These are phyloP conservation scores for Nemophila menziesii DNA, from an alignment of 257 asterid genomes.

Conservation along the genomic window DNA sequence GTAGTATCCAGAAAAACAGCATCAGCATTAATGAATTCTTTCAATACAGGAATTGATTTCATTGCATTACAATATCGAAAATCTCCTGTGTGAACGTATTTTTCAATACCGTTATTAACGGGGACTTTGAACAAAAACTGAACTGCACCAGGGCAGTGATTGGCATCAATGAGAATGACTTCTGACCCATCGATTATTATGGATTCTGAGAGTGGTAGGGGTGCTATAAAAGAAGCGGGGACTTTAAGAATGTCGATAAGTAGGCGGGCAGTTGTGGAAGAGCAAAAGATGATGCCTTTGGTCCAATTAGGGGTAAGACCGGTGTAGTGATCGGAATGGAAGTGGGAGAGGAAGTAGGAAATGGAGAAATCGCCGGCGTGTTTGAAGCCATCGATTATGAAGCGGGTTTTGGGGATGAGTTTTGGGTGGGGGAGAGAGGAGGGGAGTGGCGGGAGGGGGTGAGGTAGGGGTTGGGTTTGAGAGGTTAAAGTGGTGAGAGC, in stretches of 20 bases:
- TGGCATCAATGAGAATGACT: slow-evolving; percentile 57
- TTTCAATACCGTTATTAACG: slow-evolving; percentile 30
- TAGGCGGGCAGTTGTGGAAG: slow-evolving; percentile 56
- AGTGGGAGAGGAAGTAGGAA: slow-evolving; percentile 87
- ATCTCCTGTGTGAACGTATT: slow-evolving; percentile 87
- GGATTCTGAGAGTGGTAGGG: slow-evolving; percentile 33
- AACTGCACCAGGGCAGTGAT: slow-evolving; percentile 97
- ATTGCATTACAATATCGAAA: slow-evolving; percentile 60
- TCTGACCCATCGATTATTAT: slow-evolving; percentile 57
- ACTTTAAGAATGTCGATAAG: slow-evolving; percentile 50
- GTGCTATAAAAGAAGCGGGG: slow-evolving; percentile 36
- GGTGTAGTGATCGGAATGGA: slow-evolving; percentile 89
- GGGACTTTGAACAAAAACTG: slow-evolving; percentile 70
- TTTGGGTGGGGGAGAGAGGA: slow-evolving; percentile 48
- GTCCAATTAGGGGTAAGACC: slow-evolving; percentile 75
- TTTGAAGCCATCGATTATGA: slow-evolving; percentile 71
- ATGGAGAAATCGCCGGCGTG: slow-evolving; percentile 48
- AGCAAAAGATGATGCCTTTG: slow-evolving; percentile 62
- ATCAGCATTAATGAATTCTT: slow-evolving; percentile 65
- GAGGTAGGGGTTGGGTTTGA: slow-evolving; percentile 20
- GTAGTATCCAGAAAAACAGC: slow-evolving; percentile 80
- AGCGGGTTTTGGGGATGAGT: slow-evolving; percentile 76
- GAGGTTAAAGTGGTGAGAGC: slow-evolving; percentile 42
- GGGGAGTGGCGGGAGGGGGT: slow-evolving; percentile 30
- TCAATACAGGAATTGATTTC: slow-evolving; percentile 31